These are phyloP conservation scores for Aphanomyces stellatus DNA, from an alignment of 352 stramenopile genomes.

Conservation along the genomic window DNA sequence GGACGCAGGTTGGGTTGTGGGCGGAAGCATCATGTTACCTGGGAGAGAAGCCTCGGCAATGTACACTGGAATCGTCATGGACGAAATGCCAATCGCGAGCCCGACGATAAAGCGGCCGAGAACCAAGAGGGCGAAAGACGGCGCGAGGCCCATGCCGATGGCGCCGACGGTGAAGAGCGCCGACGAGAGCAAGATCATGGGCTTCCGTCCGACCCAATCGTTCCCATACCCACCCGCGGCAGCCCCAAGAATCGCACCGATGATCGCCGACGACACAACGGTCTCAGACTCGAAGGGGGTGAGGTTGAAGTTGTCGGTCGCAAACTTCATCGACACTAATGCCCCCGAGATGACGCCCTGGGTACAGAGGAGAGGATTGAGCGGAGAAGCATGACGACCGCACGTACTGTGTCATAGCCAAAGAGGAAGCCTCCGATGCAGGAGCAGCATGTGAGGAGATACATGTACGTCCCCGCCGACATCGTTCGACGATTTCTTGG, in stretches of 20 bases:
- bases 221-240: background rate
- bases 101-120: conserved; percentile 11
- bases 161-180: conserved; percentile 9
- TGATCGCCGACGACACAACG: conserved; percentile 15
- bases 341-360: conserved; percentile 20
- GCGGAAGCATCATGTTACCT: background rate
- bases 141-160: conserved; percentile 2
- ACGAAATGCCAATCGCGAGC: conserved; percentile 19
- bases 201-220: conserved; percentile 1
- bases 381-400: background rate
- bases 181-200: conserved; percentile 16
- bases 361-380: background rate
- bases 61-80: conserved; percentile 20
- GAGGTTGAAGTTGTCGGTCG: background rate
- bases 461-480: background rate
- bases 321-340: conserved; percentile 2
- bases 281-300: background rate
- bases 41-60: conserved; percentile 14
- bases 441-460: conserved; percentile 6
- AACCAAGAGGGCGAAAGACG: background rate
- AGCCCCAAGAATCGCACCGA: conserved; percentile 16
- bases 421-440: conserved; percentile 21
- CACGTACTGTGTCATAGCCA: conserved; percentile 16
- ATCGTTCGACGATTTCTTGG: too few species aligned
- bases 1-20: background rate